These are phyloP conservation scores for Leccinum disarticulatum DNA, from an alignment of 768 basidiomycete species.

Conservation along the genomic window DNA sequence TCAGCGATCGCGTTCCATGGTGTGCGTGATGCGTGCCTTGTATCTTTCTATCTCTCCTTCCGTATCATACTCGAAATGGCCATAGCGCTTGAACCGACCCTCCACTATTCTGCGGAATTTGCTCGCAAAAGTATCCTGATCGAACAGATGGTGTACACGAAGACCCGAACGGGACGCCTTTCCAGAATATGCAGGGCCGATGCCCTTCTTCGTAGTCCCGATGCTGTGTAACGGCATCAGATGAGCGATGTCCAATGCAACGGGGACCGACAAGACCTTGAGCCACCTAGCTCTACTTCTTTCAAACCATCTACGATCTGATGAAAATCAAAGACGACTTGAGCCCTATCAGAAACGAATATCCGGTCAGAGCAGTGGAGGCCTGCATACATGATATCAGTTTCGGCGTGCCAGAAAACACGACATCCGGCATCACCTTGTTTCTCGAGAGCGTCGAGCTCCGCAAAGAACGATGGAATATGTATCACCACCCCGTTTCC, in stretches of 20 bases:
- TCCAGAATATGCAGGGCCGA: constrained; percentile 97
- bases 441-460: constrained; percentile 80
- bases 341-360: constrained; percentile 93
- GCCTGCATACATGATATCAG: constrained; percentile 46
- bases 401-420: neutral
- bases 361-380: constrained; percentile 82
- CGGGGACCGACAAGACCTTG: constrained; percentile 47
- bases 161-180: constrained; percentile 97
- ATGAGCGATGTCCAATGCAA: neutral
- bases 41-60: constrained; percentile 94
- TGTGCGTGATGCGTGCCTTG: constrained; percentile 54
- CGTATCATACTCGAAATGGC: constrained; percentile 97
- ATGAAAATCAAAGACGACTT: constrained; percentile 98
- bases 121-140: constrained; percentile 75
- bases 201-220: constrained; percentile 97
- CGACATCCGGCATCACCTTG: constrained; percentile 57
- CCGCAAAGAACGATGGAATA: constrained; percentile 90
- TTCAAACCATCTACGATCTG: constrained; percentile 99
- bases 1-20: neutral
- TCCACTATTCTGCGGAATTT: constrained; percentile 97
- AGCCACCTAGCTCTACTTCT: constrained; percentile 93
- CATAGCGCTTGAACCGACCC: constrained; percentile 96
- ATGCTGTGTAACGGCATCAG: constrained; percentile 52
- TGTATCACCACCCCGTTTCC: constrained; percentile 97
- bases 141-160: constrained; percentile 94